Conservation (phyloP, 805 yeast species). For the Candida rishiriensis region DNA sequence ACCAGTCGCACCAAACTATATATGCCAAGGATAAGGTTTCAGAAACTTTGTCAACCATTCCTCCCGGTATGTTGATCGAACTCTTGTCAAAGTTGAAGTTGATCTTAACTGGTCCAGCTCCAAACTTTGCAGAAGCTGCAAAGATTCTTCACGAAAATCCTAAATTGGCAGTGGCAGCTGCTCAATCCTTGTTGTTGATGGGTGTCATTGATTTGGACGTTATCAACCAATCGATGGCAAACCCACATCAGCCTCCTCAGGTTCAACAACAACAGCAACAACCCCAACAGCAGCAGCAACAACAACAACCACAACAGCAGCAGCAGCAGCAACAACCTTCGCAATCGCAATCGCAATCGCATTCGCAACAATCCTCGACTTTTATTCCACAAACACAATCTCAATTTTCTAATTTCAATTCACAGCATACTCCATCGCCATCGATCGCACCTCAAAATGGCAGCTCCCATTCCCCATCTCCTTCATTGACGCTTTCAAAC, state of each 20-base stretch:
- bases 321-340: conserved; percentile 10
- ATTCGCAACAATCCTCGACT: conserved; percentile 2
- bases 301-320: conserved; percentile 9
- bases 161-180: conserved; percentile 58
- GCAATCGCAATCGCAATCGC: conserved; percentile 11
- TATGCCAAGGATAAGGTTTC: conserved; percentile 54
- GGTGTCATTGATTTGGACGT: conserved; percentile 68
- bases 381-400: not conserved
- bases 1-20: conserved; percentile 26
- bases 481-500: conserved; percentile 3
- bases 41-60: conserved; percentile 55
- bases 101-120: conserved; percentile 46
- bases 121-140: conserved; percentile 46
- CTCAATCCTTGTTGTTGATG: conserved; percentile 73
- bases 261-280: conserved; percentile 9
- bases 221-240: conserved; percentile 49
- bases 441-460: conserved; percentile 2
- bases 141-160: conserved; percentile 51
- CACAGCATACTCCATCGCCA: conserved; percentile 1
- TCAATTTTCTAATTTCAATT: not conserved
- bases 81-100: conserved; percentile 62
- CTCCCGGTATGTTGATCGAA: conserved; percentile 69
- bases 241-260: conserved; percentile 1
- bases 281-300: conserved; percentile 12
- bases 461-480: conserved; percentile 4